Percentiles rank a stretch among this genome's conserved stretches.
Conservation (phyloP, 306 rosid species). For the Alnus glutinosa region DNA sequence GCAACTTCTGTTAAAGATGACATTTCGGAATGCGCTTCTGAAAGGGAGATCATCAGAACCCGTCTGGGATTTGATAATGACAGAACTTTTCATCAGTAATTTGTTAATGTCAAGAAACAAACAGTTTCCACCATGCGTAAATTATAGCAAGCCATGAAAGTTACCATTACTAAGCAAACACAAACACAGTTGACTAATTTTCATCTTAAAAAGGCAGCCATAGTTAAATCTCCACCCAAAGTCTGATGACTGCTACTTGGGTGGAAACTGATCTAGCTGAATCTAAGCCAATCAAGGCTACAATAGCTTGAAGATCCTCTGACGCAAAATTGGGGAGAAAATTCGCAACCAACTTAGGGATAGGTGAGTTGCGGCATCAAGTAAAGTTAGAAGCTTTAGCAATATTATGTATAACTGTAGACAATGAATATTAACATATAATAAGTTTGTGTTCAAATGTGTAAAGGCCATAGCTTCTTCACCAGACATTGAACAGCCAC, state of each 20-base stretch:
- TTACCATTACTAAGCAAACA: background rate
- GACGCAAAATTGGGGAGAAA: background rate
- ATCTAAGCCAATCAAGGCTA: background rate
- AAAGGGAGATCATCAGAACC: constrained; percentile 83
- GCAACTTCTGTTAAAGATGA: constrained; percentile 59
- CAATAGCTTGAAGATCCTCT: background rate
- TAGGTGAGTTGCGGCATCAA: background rate
- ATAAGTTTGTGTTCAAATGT: background rate
- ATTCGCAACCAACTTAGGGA: background rate
- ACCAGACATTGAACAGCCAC: background rate
- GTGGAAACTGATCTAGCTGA: background rate
- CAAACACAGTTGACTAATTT: background rate
- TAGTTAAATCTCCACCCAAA: background rate
- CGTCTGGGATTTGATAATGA: constrained; percentile 53
- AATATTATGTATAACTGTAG: background rate
- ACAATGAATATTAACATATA: background rate
- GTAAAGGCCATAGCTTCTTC: background rate
- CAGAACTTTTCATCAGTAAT: constrained; percentile 24
- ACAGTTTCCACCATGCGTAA: constrained; percentile 5
- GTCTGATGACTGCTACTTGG: background rate
- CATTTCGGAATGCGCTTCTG: constrained; percentile 82
- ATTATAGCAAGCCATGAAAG: constrained; percentile 15
- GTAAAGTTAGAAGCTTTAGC: background rate
- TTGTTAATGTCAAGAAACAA: constrained; percentile 19
- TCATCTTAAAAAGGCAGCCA: background rate